Base-by-base conservation (phyloP, 257 asterid genomes). In the Scutellaria minor region DNA sequence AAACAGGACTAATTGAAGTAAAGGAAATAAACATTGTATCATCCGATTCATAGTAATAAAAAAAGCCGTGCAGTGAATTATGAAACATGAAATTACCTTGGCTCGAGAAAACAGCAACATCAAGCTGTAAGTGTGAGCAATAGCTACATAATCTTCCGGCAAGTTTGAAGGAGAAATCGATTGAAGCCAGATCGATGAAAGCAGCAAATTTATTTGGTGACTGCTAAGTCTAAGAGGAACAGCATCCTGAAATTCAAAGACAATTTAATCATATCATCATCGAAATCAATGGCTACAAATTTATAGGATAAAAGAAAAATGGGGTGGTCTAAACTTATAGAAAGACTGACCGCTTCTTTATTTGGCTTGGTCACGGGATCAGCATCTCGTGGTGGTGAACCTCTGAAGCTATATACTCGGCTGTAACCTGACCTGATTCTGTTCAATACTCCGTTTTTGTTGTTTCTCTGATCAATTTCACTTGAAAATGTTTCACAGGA, bases 61-160 rank as follows among this genome's bases (percentile, higher is more conserved):
- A 46, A 46, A 46, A 4, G n/a, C n/a, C 22, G 37, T 1, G 40
- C 9, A 5, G 46, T 60, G 71, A 5, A 61, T 41, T 22, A 63
- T 51, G 40, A 66, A 73, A 62, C 18, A 9, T 8, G 68, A 68
- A 69, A 72, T 77, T 84, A 94, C 99, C 99, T 94, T 94, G 72
- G 95, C 92, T 70, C 95, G 85, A 74, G 99, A 86, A 77, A 94
- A 92, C 78, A 94, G 85, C 79, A 92, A 76, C 78, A 94, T 84
- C 83, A 94, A 74, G 85, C 98, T 88, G 86, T 80, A 94, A 50
- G 98, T 91, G 87, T 94, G 99, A 79, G 99, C 96, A 71, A 94
- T 88, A 74, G 99, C 99, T 70, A 91, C 99, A 53, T 75, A 92
- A 84, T 94, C 91, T 82, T 87, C 96, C 7, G 98, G 99, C 81